phyloP scores from a whole-genome alignment of 352 stramenopile genomes.

The Pythium diclinum region DNA sequence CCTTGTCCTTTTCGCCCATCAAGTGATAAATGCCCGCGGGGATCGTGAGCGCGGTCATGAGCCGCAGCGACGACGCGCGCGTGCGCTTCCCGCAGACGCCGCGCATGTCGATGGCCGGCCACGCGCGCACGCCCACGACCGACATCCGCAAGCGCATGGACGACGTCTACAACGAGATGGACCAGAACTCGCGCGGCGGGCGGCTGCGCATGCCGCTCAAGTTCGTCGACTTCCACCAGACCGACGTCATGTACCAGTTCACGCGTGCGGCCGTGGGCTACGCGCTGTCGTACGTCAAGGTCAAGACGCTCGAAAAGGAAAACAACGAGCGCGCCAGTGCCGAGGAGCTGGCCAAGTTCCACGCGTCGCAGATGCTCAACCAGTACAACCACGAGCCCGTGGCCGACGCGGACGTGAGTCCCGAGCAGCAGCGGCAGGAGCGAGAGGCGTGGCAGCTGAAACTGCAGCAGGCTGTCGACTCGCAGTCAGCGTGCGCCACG shows the following conservation, averaged over 20 bases:
- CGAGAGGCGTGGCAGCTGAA: slow-evolving; percentile 12
- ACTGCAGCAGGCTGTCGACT: slow-evolving; percentile 15
- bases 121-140: slow-evolving; percentile 17
- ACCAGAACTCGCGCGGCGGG: slow-evolving; percentile 42
- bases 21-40: no score
- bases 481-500: slow-evolving; percentile 23
- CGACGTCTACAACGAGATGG: slow-evolving; percentile 72
- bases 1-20: not conserved
- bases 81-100: slow-evolving; percentile 11
- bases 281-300: slow-evolving; percentile 54
- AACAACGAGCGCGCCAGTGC: slow-evolving; percentile 10
- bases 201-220: slow-evolving; percentile 58
- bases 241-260: slow-evolving; percentile 73
- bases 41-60: not conserved
- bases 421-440: slow-evolving; percentile 9
- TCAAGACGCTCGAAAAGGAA: slow-evolving; percentile 51
- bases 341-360: slow-evolving; percentile 26
- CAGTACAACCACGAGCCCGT: slow-evolving; percentile 14
- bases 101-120: slow-evolving; percentile 6
- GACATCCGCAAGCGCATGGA: slow-evolving; percentile 38
- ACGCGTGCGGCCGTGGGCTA: slow-evolving; percentile 65
- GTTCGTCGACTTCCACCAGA: slow-evolving; percentile 68
- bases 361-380: slow-evolving; percentile 23
- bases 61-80: slow-evolving; percentile 9
- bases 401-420: not conserved